Evolutionary conservation across 805 yeast species (phyloP).

Genomic region (Priceomyces fermenticarens): DNA sequence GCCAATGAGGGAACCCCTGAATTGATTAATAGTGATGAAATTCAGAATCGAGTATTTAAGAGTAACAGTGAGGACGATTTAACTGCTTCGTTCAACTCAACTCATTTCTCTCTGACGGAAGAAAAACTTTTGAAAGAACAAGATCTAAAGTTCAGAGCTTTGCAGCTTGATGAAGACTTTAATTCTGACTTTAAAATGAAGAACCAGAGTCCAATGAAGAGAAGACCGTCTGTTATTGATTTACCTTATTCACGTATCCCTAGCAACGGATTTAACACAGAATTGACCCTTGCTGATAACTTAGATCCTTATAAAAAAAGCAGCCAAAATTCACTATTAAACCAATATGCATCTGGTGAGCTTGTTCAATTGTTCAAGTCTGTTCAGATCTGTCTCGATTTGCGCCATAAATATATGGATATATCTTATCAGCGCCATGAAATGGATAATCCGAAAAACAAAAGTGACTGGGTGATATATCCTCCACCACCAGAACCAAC

Average conservation of each 20-base stretch:
- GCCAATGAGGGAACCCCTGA: too few relatives aligned
- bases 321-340: constrained; percentile 24
- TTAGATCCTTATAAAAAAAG: background rate
- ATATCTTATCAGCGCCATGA: constrained; percentile 67
- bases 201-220: constrained; percentile 11
- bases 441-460: constrained; percentile 81
- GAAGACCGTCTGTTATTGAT: constrained; percentile 40
- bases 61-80: constrained; percentile 22
- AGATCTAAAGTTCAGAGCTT: constrained; percentile 63
- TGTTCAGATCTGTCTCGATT: constrained; percentile 61
- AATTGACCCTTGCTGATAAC: too few relatives aligned
- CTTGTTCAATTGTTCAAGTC: constrained; percentile 60
- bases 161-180: constrained; percentile 40
- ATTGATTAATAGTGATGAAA: too few relatives aligned
- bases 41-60: background rate
- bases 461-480: constrained; percentile 68
- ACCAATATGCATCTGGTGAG: constrained; percentile 66
- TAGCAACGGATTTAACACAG: background rate
- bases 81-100: constrained; percentile 34
- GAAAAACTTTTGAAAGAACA: constrained; percentile 63
- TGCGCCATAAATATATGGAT: constrained; percentile 73
- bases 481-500: constrained; percentile 95
- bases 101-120: constrained; percentile 65
- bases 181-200: too few relatives aligned
- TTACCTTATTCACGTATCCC: constrained; percentile 22